Percentiles rank a stretch among this genome's conserved stretches.
phyloP scores from a whole-genome alignment of 257 asterid genomes.

The Thymus mandschuricus region DNA sequence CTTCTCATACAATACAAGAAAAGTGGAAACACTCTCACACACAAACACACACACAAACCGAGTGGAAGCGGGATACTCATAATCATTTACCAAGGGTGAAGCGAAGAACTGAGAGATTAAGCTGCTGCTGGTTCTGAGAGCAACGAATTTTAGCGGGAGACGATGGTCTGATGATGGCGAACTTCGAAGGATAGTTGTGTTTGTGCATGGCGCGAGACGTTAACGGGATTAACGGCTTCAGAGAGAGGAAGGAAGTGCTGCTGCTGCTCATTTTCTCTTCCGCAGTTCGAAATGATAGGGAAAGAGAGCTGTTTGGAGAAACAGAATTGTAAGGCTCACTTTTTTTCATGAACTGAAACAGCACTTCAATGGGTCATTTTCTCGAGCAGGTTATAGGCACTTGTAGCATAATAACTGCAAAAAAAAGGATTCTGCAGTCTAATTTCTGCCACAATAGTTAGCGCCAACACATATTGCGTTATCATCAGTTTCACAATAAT shows the following conservation, averaged over 20 bases:
- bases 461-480: too few relatives aligned
- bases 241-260: slow-evolving; percentile 4
- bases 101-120: slow-evolving; percentile 91
- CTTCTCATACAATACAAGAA: background rate
- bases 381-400: background rate
- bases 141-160: slow-evolving; percentile 35
- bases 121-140: slow-evolving; percentile 53
- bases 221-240: slow-evolving; percentile 34
- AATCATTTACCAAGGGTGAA: slow-evolving; percentile 71
- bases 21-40: background rate
- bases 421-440: too few relatives aligned
- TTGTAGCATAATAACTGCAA: background rate
- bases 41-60: too few relatives aligned
- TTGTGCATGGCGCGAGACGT: slow-evolving; percentile 29
- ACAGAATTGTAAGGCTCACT: too few relatives aligned
- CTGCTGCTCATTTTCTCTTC: slow-evolving; percentile 30
- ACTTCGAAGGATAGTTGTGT: slow-evolving; percentile 32
- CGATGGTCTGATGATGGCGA: slow-evolving; percentile 26
- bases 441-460: too few relatives aligned
- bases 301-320: background rate
- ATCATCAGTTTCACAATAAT: too few relatives aligned
- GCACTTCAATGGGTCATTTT: background rate
- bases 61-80: background rate
- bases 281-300: background rate
- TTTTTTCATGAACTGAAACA: background rate